A percentile compares a stretch with the other conserved stretches of the same genome.
Evolutionary conservation across 2,329 filamentous ascomycete species (phyloP).

Genomic region (Aspergillus calidoustus): DNA sequence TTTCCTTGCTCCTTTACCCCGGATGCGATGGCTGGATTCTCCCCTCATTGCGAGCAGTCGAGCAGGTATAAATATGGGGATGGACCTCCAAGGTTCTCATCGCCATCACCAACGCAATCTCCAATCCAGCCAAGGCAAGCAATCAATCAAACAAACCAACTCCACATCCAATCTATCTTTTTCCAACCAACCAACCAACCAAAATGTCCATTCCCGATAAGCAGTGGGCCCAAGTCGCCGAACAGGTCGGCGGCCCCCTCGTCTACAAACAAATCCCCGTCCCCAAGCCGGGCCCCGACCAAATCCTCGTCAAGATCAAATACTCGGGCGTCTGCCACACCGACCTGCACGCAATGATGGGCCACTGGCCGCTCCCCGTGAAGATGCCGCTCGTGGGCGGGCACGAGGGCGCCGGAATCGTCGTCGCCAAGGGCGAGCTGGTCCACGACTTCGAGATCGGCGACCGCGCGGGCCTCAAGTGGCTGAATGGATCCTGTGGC

Average conservation of each 20-base stretch:
- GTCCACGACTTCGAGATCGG: slow-evolving; percentile 18
- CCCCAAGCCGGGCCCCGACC: slow-evolving; percentile 15
- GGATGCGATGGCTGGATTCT: not conserved
- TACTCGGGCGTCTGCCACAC: slow-evolving; percentile 22
- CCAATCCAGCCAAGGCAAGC: not conserved
- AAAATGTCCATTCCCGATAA: slow-evolving; percentile 67
- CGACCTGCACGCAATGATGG: slow-evolving; percentile 16
- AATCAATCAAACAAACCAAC: not conserved
- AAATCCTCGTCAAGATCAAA: slow-evolving; percentile 18
- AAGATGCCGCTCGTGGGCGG: slow-evolving; percentile 18
- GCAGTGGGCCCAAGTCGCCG: slow-evolving; percentile 91
- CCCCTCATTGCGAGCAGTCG: not conserved
- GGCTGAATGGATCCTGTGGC: slow-evolving; percentile 86
- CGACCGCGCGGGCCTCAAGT: slow-evolving; percentile 51
- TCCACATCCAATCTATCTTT: not conserved
- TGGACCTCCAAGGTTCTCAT: slow-evolving; percentile 7
- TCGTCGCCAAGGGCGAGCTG: slow-evolving; percentile 15
- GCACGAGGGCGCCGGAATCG: slow-evolving; percentile 18
- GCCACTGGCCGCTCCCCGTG: slow-evolving; percentile 10
- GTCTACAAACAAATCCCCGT: slow-evolving; percentile 45
- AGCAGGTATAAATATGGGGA: not conserved
- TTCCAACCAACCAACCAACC: not conserved
- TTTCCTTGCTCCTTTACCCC: not conserved
- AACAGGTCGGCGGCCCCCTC: slow-evolving; percentile 74
- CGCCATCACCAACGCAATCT: slow-evolving; percentile 5